Percentiles rank a stretch among this genome's conserved stretches.
Conservation (phyloP, 345 rosid genomes). For the Tarenaya hassleriana region DNA sequence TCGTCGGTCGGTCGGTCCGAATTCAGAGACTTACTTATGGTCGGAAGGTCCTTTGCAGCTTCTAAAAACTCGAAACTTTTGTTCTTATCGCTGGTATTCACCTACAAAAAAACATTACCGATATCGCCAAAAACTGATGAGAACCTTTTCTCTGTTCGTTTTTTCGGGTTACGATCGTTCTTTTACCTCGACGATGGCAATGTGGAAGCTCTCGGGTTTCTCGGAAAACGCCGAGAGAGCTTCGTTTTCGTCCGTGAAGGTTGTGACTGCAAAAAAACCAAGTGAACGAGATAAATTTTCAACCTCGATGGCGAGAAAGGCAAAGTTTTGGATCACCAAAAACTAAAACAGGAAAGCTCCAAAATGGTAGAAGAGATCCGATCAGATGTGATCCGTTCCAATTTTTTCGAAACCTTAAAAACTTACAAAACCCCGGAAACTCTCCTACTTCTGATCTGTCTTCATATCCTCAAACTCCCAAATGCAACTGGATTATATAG, state of each 20-base stretch:
- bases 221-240: conserved; percentile 58
- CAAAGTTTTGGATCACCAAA: background rate
- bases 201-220: conserved; percentile 66
- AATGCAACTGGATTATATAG: no score
- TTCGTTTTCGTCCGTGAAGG: conserved; percentile 63
- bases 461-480: no score
- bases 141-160: no score
- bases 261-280: conserved; percentile 47
- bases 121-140: no score
- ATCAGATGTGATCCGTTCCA: no score
- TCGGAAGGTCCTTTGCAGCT: conserved; percentile 73
- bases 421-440: no score
- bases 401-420: no score
- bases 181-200: conserved; percentile 80
- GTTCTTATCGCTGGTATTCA: conserved; percentile 32
- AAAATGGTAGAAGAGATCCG: no score
- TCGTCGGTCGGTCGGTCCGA: background rate
- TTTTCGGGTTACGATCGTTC: no score
- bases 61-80: conserved; percentile 75
- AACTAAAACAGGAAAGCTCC: background rate
- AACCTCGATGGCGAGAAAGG: background rate
- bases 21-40: conserved; percentile 40
- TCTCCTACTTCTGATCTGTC: no score
- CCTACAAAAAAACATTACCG: conserved; percentile 34
- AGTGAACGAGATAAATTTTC: conserved; percentile 8